Base-by-base conservation (phyloP, 2,329 filamentous ascomycete species). In the Fusarium pininemorale region DNA sequence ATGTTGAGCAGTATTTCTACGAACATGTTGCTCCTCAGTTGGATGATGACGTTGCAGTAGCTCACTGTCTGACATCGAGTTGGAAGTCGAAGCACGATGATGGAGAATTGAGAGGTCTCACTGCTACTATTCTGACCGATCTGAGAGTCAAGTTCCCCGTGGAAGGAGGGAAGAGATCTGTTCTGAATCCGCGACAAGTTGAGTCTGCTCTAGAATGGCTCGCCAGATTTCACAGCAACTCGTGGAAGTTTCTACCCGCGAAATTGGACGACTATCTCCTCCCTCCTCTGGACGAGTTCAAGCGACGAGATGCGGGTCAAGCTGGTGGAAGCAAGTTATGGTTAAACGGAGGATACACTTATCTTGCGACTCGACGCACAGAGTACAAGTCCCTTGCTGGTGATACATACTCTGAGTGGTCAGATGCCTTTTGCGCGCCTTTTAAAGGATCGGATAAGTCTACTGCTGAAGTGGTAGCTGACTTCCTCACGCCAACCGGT, bases 281-380 rank as follows among this genome's bases (percentile, higher is more conserved):
- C 0, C 88, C 90, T 0, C 91, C 90, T 0, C 81, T 92, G 0
- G 83, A 90, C 26, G 90, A 92, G 72, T 78, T 77, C 0, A 75
- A 79, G n/a, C 75, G 82, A 20, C 75, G 78, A 12, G 45, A 73
- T n/a, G 65, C 63, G 1, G 66, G 74, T 7, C 59, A 58, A 7
- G 26, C 75, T 6, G 59, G 66, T 9, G 71, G 77, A 2, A 70
- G 44, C 16, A 82, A 80, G 10, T 69, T 89, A 5, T 93, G 91
- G 91, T 80, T 90, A 12, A 91, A 92, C 48, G 91, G 91, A 3
- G 91, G 91, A 0, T 93, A 93, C 75, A 92, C 90, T 0, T 93
- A 93, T 73, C 87, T 93, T 1, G 88, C 89, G 2, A 93, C 91
- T 0, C 85, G 91, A 10, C 83, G 83, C 13, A 85, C 79, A 24